Base-by-base conservation (phyloP, 108 stramenopile species). In the Nitzschia sp. region DNA sequence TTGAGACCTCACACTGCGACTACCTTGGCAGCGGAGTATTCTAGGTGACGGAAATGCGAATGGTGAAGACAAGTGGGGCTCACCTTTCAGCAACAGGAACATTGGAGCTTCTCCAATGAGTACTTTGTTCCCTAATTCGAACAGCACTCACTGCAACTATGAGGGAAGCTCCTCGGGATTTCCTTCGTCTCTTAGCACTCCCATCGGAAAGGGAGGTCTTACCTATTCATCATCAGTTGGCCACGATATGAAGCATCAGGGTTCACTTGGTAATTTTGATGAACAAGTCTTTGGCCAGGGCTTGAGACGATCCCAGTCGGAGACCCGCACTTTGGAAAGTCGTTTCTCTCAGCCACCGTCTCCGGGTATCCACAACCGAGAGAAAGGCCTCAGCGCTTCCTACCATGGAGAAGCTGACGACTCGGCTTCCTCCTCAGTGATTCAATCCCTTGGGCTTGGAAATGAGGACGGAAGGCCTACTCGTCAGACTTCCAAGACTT, bases 241-340 rank as follows among this genome's bases (percentile, higher is more conserved):
- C 29, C 29, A 34, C 5, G 29, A 34, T 34, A 34, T 34, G 29
- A 34, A 34, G 5, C 39, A 41, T 54, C 53, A 14, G 8, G 64
- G 17, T 12, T 43, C 53, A 41, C 14, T 26, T 12, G 51, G 24
- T 25, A 22, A 21, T 0, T 14, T 54, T 22, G 59, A 75, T 42
- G 66, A 51, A 21, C 61, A 41, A 57, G 37, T 38, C 21, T 48
- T 75, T 39, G 82, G 85, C 0, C 71, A 81, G 43, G 78, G 65
- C 51, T 29, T 83, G 26, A 70, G 67, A n/a, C 80, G 85, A 14
- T 83, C 85, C 20, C 82, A 83, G 17, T 80, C 79, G 29, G 81
- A 81, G 14, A 79, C 81, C 0, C 81, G 79, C 21, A 68, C 72
- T 29, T 51, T 76, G 60, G 75, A 52, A 57, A 71, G 69, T 50